phyloP scores from a whole-genome alignment of 352 stramenopile species.

The Pythium insidiosum region DNA sequence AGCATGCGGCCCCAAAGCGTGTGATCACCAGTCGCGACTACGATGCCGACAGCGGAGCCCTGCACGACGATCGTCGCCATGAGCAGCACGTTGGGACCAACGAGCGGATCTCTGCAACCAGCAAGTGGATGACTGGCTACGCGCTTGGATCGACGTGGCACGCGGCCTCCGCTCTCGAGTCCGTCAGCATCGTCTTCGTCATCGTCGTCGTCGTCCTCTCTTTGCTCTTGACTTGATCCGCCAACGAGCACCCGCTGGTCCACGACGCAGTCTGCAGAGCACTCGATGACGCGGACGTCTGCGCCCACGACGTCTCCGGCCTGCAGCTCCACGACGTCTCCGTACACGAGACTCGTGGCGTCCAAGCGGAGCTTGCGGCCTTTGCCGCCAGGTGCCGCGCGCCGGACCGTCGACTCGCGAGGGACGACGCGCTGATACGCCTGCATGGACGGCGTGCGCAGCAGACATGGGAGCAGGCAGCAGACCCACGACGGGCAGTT shows the following conservation, averaged over 20 bases:
- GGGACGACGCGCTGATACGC: slow-evolving; percentile 78
- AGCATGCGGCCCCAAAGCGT: slow-evolving; percentile 68
- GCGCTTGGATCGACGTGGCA: too few species aligned
- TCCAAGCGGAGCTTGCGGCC: slow-evolving; percentile 85
- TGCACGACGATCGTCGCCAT: slow-evolving; percentile 54
- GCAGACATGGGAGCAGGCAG: slow-evolving; percentile 90
- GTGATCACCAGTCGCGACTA: slow-evolving; percentile 64
- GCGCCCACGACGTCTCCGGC: slow-evolving; percentile 86
- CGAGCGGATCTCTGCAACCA: slow-evolving; percentile 25
- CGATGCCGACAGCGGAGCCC: slow-evolving; percentile 48
- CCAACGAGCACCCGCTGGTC: slow-evolving; percentile 45
- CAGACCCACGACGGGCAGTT: slow-evolving; percentile 93
- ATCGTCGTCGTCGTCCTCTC: slow-evolving; percentile 26
- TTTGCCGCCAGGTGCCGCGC: slow-evolving; percentile 28
- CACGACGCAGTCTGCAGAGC: slow-evolving; percentile 67
- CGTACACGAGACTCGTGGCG: slow-evolving; percentile 82
- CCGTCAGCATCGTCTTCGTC: slow-evolving; percentile 13
- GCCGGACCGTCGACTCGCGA: slow-evolving; percentile 85
- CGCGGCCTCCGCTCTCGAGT: too few species aligned
- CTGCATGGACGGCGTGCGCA: slow-evolving; percentile 88
- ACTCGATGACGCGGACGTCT: slow-evolving; percentile 79
- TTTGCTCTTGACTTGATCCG: slow-evolving; percentile 17
- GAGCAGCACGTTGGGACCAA: slow-evolving; percentile 57
- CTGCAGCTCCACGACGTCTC: slow-evolving; percentile 90
- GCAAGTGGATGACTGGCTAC: too few species aligned